Evolutionary conservation across 106 monocot species (phyloP).

Genomic region (Vanilla planifolia): DNA sequence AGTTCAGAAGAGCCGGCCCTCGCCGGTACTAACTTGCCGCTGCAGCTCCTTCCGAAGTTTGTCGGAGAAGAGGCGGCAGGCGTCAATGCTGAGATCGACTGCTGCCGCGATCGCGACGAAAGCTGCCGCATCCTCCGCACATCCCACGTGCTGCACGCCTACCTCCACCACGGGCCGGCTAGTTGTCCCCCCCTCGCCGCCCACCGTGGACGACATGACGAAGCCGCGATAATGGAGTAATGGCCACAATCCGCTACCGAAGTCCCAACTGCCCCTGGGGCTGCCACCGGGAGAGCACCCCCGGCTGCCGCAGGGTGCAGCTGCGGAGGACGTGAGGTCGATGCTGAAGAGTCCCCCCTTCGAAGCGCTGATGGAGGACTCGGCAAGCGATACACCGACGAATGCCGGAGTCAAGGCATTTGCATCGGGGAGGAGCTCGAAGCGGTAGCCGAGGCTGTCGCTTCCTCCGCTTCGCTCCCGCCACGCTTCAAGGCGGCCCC

Average conservation of each 20-base stretch:
- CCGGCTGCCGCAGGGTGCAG: too few relatives aligned
- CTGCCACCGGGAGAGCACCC: constrained; percentile 55
- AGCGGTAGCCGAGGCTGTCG: constrained; percentile 62
- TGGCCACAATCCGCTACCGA: constrained; percentile 50
- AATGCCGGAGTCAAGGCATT: constrained; percentile 16
- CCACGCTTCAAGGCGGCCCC: constrained; percentile 92
- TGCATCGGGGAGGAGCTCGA: constrained; percentile 64
- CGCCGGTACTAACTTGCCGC: neutral
- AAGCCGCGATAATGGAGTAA: constrained; percentile 56
- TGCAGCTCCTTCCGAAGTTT: constrained; percentile 65
- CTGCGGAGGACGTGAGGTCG: constrained; percentile 38
- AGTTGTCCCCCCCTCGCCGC: constrained; percentile 42
- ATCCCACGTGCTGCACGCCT: constrained; percentile 79
- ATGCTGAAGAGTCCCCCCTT: constrained; percentile 78
- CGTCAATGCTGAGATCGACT: constrained; percentile 94
- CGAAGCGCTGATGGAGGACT: constrained; percentile 34
- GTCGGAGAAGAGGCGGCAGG: constrained; percentile 79
- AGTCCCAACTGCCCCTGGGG: constrained; percentile 74
- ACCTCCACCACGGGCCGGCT: constrained; percentile 74
- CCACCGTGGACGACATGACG: constrained; percentile 89
- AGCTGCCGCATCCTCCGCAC: constrained; percentile 90
- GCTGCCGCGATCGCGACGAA: constrained; percentile 90
- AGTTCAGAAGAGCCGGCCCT: neutral
- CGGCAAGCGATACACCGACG: constrained; percentile 38
- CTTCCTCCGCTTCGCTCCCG: constrained; percentile 65